Evolutionary conservation across 75 land plant species (phyloP).

Genomic region (Sequoiadendron giganteum): DNA sequence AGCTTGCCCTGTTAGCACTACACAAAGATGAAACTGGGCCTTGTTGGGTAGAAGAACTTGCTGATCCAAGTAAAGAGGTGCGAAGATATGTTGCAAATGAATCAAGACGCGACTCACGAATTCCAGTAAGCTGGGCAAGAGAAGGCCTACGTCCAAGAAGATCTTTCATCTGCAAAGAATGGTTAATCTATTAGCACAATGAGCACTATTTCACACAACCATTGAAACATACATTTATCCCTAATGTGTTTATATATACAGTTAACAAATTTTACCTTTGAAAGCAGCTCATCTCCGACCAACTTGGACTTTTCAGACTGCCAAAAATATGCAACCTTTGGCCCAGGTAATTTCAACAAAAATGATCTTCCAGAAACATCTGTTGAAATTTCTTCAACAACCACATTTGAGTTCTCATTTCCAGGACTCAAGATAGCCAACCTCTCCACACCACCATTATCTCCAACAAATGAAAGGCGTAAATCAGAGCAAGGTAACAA

Average conservation of each 20-base stretch:
- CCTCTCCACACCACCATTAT: constrained; percentile 69
- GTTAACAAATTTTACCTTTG: constrained; percentile 47
- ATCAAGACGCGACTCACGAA: constrained; percentile 73
- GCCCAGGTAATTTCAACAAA: constrained; percentile 41
- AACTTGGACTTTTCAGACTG: constrained; percentile 78
- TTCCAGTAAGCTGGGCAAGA: constrained; percentile 80
- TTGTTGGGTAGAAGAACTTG: constrained; percentile 15
- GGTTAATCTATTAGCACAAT: constrained; percentile 3
- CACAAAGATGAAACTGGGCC: constrained; percentile 14
- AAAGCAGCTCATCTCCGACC: constrained; percentile 59
- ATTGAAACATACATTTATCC: neutral
- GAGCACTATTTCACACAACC: neutral
- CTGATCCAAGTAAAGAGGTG: constrained; percentile 51
- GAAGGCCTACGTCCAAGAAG: constrained; percentile 63
- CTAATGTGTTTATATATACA: neutral
- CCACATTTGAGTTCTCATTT: constrained; percentile 30
- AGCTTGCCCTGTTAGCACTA: constrained; percentile 9
- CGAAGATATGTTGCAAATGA: constrained; percentile 71
- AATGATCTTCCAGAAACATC: constrained; percentile 84
- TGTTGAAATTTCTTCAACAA: constrained; percentile 54
- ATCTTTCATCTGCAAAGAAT: constrained; percentile 71
- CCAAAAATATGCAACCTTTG: constrained; percentile 60
- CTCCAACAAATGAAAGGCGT: constrained; percentile 71
- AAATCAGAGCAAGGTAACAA: constrained; percentile 86
- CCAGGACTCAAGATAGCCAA: constrained; percentile 43